Evolutionary conservation across 345 rosid species (phyloP), one percentile per base, ranked within the genome.

Genomic region (Eucalyptus paniculata): DNA sequence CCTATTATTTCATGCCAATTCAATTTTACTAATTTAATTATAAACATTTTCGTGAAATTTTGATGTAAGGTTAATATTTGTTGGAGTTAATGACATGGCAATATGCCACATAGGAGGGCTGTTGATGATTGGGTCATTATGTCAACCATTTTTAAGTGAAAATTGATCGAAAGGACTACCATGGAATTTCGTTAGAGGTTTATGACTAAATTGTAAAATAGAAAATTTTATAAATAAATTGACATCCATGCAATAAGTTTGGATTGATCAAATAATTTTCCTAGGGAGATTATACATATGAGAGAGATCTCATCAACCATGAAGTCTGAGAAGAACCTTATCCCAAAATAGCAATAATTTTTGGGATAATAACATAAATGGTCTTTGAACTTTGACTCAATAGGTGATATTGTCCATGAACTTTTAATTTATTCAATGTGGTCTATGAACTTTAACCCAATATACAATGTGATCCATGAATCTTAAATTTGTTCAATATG

Each of bases 161-260:
- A 60, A 60, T 60, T 60, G n/a, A 60, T 12, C 0, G 6, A 24
- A 60, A 26, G 1, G 32, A 60, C 67, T 26, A 26, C 14, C 12
- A 5, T 26, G 14, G 7, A 60, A 60, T 60, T 60, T 60, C 4
- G 0, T 60, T 6, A 60, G n/a, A 60, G 15, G n/a, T 0, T 60
- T 28, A 60, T 26, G n/a, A 60, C 7, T 60, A 60, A 60, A 26
- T 26, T 60, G n/a, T 0, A 56, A 56, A 23, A 9, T 24, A 21
- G 1, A 56, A 56, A 56, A 56, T 6, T 4, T 56, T 56, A 56
- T 23, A 56, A 24, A 56, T 56, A 24, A 56, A 24, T 56, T 4
- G 0, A 23, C 62, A 56, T 24, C 62, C 3, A 9, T 56, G 0
- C 2, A 56, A 53, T 53, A 53, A 53, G 58, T 53, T 53, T 0